These are phyloP conservation scores for Sporothrix variecibatus DNA, from an alignment of 2,329 filamentous ascomycete genomes.

Conservation along the genomic window DNA sequence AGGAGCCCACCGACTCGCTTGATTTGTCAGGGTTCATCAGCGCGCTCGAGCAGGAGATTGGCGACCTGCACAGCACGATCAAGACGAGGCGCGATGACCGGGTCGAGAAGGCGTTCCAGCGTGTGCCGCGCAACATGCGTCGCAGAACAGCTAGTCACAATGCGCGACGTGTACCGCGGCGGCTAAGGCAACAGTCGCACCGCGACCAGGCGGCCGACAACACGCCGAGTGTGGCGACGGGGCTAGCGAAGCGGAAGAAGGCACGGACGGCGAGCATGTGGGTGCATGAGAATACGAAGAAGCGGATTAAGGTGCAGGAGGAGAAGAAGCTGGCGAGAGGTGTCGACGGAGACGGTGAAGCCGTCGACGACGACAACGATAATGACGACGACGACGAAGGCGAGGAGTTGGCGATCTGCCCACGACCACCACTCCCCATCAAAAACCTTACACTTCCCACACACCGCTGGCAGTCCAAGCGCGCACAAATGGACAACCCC, in stretches of 20 bases:
- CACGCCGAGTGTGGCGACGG: constrained; percentile 70
- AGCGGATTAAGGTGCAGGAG: constrained; percentile 33
- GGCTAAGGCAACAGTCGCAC: constrained; percentile 69
- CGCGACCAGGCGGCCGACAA: constrained; percentile 85
- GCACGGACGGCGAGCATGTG: constrained; percentile 27
- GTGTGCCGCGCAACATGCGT: constrained; percentile 80
- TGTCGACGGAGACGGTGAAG: background rate
- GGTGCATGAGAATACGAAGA: constrained; percentile 37
- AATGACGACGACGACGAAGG: background rate
- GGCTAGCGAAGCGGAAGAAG: constrained; percentile 52
- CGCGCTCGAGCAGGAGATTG: constrained; percentile 86
- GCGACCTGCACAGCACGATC: constrained; percentile 79
- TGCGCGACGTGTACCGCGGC: constrained; percentile 81
- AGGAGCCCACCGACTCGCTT: constrained; percentile 67
- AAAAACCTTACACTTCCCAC: constrained; percentile 95
- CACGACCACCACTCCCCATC: constrained; percentile 74
- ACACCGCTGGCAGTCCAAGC: constrained; percentile 90
- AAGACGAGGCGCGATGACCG: constrained; percentile 64
- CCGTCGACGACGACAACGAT: background rate
- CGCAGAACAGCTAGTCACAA: constrained; percentile 93
- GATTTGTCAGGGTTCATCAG: constrained; percentile 82
- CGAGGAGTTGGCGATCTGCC: constrained; percentile 42
- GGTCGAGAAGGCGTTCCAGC: constrained; percentile 69
- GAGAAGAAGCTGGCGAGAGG: constrained; percentile 26
- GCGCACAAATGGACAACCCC: constrained; percentile 81